Percentiles rank a stretch among this genome's conserved stretches.
These are phyloP conservation scores for Piper longum DNA, from an alignment of 164 flowering plant species.

Conservation along the genomic window DNA sequence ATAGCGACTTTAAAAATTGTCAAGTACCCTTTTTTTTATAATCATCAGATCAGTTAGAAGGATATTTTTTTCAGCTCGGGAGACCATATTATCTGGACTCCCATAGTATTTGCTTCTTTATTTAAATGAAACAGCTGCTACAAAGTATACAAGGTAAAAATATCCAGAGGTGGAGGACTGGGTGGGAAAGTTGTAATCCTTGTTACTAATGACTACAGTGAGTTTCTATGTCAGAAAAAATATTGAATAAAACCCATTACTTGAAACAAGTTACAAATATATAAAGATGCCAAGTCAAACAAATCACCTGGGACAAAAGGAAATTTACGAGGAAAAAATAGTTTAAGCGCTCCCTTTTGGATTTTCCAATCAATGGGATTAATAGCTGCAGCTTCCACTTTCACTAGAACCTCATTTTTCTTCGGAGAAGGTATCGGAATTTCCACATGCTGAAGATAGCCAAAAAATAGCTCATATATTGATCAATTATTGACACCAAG, in stretches of 20 bases:
- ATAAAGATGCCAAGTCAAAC: too few species aligned
- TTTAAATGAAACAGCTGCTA: background rate
- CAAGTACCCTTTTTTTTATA: too few species aligned
- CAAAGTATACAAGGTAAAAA: background rate
- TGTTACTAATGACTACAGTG: background rate
- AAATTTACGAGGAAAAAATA: constrained; percentile 7
- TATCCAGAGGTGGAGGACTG: background rate
- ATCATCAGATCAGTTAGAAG: too few species aligned
- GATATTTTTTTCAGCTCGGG: too few species aligned
- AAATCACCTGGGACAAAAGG: constrained; percentile 11
- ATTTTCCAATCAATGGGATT: constrained; percentile 15
- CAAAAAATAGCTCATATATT: background rate
- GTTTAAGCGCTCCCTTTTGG: constrained; percentile 6
- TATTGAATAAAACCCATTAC: too few species aligned
- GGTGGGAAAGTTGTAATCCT: background rate
- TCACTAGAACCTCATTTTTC: constrained; percentile 9
- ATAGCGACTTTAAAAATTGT: too few species aligned
- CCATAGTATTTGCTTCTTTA: background rate
- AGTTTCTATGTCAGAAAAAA: background rate
- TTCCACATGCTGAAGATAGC: constrained; percentile 11
- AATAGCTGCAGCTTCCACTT: constrained; percentile 11
- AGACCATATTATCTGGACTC: too few species aligned
- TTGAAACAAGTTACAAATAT: too few species aligned
- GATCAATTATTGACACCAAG: background rate
- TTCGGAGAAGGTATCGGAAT: constrained; percentile 14